Conservation (phyloP, 768 basidiomycete genomes). For the Lactarius pseudohatsudake region DNA sequence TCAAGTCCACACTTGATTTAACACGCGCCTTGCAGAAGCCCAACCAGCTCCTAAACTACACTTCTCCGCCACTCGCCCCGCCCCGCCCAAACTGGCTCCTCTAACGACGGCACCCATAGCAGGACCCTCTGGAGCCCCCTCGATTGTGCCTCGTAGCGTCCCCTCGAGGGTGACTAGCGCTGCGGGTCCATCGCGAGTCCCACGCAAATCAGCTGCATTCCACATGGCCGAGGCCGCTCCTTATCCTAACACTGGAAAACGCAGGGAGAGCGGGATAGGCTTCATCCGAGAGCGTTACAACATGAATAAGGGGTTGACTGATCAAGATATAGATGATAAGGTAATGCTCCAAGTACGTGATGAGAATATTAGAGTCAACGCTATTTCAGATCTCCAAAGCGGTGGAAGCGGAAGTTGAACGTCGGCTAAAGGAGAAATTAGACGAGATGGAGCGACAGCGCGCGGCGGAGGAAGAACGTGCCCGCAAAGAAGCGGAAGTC, state of each 20-base stretch:
- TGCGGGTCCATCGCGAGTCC: constrained; percentile 27
- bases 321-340: constrained; percentile 73
- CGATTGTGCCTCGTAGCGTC: constrained; percentile 26
- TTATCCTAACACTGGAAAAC: constrained; percentile 22
- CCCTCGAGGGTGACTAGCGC: constrained; percentile 6
- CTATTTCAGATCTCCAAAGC: constrained; percentile 60
- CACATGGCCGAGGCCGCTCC: constrained; percentile 21
- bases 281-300: constrained; percentile 20
- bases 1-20: constrained; percentile 3
- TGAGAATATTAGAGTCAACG: constrained; percentile 1
- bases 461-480: constrained; percentile 26
- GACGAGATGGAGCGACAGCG: constrained; percentile 40
- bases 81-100: constrained; percentile 46
- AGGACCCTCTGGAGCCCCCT: constrained; percentile 30
- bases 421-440: constrained; percentile 67
- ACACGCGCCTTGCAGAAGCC: constrained; percentile 45
- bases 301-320: constrained; percentile 43
- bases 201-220: constrained; percentile 22
- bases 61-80: constrained; percentile 59
- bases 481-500: constrained; percentile 32
- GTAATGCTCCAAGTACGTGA: constrained; percentile 40
- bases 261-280: constrained; percentile 28
- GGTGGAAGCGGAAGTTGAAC: constrained; percentile 73
- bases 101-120: constrained; percentile 11
- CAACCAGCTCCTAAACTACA: constrained; percentile 58